phyloP scores from a whole-genome alignment of 305 asterid genomes.

The Salvia sclarea region DNA sequence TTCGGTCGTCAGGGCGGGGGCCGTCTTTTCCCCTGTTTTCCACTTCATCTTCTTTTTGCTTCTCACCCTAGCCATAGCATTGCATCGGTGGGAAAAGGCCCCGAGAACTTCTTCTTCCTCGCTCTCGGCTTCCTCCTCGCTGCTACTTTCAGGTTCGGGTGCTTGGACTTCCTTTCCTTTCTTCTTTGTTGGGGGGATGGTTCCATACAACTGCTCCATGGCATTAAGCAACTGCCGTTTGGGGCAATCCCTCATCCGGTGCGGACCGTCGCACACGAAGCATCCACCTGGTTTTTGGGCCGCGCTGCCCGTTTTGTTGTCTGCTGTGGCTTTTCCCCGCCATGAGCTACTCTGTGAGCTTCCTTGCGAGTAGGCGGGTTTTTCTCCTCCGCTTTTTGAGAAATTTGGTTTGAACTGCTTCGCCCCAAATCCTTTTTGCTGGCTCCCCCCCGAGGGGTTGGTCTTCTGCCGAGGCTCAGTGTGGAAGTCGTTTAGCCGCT shows the following conservation, averaged over 20 bases:
- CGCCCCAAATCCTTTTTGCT: not conserved
- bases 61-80: not conserved
- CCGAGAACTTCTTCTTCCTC: not conserved
- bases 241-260: not conserved
- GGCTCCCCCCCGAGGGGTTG: too few species aligned
- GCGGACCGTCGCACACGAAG: not conserved
- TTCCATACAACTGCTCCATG: not conserved
- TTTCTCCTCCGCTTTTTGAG: not conserved
- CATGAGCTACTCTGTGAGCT: not conserved
- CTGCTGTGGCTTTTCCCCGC: not conserved
- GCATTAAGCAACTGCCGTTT: not conserved
- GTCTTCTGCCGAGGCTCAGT: too few species aligned
- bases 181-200: fast-evolving
- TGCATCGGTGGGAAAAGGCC: not conserved
- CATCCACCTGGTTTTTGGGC: not conserved
- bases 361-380: not conserved
- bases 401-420: too few species aligned
- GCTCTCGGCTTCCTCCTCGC: not conserved
- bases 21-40: not conserved
- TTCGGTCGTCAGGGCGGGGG: not conserved
- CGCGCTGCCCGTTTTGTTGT: not conserved
- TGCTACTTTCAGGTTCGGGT: too few species aligned
- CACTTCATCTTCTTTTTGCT: not conserved
- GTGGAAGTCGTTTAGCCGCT: too few species aligned
- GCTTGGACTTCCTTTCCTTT: not conserved